Percentiles rank a stretch among this genome's conserved stretches.
phyloP scores from a whole-genome alignment of 257 asterid species.

The Galeopsis tetrahit region DNA sequence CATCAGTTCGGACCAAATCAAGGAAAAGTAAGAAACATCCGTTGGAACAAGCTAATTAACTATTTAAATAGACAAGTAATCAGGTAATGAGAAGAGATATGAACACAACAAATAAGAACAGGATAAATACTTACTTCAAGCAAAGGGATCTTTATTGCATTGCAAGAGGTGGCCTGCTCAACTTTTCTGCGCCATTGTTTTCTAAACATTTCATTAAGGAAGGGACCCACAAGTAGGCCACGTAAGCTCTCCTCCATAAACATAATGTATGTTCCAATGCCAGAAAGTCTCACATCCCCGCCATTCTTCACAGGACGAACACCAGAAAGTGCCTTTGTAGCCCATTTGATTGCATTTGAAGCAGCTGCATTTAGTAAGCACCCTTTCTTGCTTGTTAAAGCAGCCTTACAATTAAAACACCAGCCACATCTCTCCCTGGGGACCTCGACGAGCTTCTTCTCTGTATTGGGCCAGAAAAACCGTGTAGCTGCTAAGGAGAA shows the following conservation, averaged over 20 bases:
- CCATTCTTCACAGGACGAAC: conserved; percentile 60
- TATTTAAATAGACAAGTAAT: conserved; percentile 5
- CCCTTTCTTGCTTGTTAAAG: conserved; percentile 68
- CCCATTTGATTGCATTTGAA: conserved; percentile 70
- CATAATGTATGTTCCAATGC: conserved; percentile 62
- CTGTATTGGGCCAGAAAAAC: conserved; percentile 88
- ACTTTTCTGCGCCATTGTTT: conserved; percentile 71
- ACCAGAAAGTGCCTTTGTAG: conserved; percentile 58
- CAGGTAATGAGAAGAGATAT: conserved; percentile 23
- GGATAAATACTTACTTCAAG: conserved; percentile 64
- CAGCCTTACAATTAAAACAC: conserved; percentile 81
- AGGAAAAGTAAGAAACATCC: conserved; percentile 26
- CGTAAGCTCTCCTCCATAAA: conserved; percentile 82
- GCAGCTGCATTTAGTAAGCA: conserved; percentile 91
- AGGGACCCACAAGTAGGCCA: conserved; percentile 72
- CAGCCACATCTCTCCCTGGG: conserved; percentile 94
- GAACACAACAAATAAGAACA: conserved; percentile 26
- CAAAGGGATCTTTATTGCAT: conserved; percentile 58
- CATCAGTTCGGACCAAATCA: conserved; percentile 21
- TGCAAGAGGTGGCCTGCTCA: conserved; percentile 60
- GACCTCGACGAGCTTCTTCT: conserved; percentile 72
- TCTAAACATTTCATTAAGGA: conserved; percentile 59
- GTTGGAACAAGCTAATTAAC: conserved; percentile 11
- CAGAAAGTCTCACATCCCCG: conserved; percentile 63
- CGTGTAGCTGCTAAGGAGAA: conserved; percentile 65